Percentiles rank a stretch among this genome's conserved stretches.
These are phyloP conservation scores for Ceratocystis smalleyi DNA, from an alignment of 2,329 filamentous ascomycete species.

Conservation along the genomic window DNA sequence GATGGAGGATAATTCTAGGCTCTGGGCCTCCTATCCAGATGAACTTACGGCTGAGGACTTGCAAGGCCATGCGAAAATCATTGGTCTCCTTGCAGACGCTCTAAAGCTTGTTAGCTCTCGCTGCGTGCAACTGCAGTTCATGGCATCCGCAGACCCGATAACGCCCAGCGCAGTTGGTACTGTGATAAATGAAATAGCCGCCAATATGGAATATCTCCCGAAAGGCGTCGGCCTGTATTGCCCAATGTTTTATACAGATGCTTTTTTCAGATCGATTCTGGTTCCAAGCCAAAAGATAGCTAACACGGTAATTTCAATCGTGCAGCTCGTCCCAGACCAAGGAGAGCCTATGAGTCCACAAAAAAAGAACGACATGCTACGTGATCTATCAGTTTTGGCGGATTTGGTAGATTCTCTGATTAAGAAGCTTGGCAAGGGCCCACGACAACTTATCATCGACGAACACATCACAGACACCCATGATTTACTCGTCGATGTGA, in stretches of 20 bases:
- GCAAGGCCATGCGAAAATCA: neutral
- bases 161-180: slow-evolving; percentile 59
- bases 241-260: slow-evolving; percentile 42
- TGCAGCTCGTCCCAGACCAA: slow-evolving; percentile 20
- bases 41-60: neutral
- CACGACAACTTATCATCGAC: neutral
- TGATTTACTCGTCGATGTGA: slow-evolving; percentile 3
- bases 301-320: too few species aligned
- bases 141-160: slow-evolving; percentile 76
- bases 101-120: slow-evolving; percentile 64
- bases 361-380: neutral
- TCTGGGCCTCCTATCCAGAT: neutral
- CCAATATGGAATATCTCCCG: slow-evolving; percentile 57
- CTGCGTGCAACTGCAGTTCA: slow-evolving; percentile 70
- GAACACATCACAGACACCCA: neutral
- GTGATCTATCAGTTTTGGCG: neutral
- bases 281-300: too few species aligned
- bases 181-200: slow-evolving; percentile 56
- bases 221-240: slow-evolving; percentile 53
- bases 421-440: neutral
- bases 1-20: too few species aligned
- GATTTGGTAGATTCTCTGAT: neutral
- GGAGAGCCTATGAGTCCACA: neutral
- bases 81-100: slow-evolving; percentile 37
- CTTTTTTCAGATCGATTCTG: neutral